phyloP scores from a whole-genome alignment of 129 eudicot species.

The Artemisia argyi region DNA sequence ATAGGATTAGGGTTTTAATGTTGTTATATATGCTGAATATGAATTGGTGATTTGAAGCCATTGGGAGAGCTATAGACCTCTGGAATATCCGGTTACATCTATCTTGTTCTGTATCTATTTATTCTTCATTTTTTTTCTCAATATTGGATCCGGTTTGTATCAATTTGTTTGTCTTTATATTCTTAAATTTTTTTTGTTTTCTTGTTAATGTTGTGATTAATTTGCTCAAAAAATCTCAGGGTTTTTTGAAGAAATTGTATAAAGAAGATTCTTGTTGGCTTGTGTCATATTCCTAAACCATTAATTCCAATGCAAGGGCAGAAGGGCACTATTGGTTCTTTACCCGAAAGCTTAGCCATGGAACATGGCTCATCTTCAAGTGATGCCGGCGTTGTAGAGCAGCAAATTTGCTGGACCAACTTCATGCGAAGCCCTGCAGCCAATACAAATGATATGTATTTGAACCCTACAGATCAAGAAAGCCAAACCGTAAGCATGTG shows the following conservation, averaged over 20 bases:
- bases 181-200: neutral
- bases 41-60: too few species aligned
- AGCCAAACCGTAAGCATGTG: conserved; percentile 45
- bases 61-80: too few species aligned
- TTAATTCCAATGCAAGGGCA: conserved; percentile 82
- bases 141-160: neutral
- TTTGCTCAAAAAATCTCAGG: conserved; percentile 20
- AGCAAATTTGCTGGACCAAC: conserved; percentile 55
- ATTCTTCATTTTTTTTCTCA: neutral
- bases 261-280: conserved; percentile 7
- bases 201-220: conserved; percentile 2
- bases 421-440: conserved; percentile 43
- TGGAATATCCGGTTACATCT: too few species aligned
- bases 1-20: too few species aligned
- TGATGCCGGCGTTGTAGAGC: conserved; percentile 52
- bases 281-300: conserved; percentile 5
- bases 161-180: neutral
- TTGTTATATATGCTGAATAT: too few species aligned
- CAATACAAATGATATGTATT: neutral
- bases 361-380: conserved; percentile 63
- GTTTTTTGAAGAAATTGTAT: conserved; percentile 15
- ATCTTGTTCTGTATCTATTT: too few species aligned
- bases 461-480: conserved; percentile 22
- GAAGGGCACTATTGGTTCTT: conserved; percentile 60
- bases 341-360: conserved; percentile 56